A percentile compares a stretch with the other conserved stretches of the same genome.
Evolutionary conservation across 2,329 filamentous ascomycete genomes (phyloP).

Genomic region (Cladorrhinum sp.): DNA sequence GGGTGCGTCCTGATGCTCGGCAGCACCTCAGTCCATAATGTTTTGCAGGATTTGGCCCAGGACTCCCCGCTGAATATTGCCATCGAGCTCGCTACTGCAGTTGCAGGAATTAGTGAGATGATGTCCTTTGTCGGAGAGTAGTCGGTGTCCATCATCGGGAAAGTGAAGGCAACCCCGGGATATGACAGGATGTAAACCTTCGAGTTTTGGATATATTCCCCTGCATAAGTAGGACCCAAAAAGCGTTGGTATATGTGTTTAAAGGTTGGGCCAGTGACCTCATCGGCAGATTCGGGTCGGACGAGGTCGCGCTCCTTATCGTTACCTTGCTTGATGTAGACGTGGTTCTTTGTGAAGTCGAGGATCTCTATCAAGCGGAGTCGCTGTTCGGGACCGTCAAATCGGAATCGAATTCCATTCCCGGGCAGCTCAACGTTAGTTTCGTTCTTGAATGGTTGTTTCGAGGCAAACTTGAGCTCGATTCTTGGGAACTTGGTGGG

Average conservation of each 20-base stretch:
- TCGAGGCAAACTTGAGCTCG: constrained; percentile 76
- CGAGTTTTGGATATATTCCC: constrained; percentile 76
- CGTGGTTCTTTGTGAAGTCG: constrained; percentile 81
- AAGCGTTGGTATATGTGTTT: constrained; percentile 87
- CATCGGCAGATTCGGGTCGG: constrained; percentile 50
- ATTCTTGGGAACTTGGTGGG: constrained; percentile 79
- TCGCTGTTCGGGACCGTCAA: constrained; percentile 90
- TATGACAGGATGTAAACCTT: constrained; percentile 83
- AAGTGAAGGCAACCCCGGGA: constrained; percentile 90
- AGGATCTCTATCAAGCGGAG: constrained; percentile 86
- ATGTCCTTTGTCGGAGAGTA: constrained; percentile 79
- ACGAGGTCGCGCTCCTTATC: constrained; percentile 69
- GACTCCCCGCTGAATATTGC: constrained; percentile 87
- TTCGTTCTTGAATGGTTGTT: constrained; percentile 70
- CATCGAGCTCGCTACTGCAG: constrained; percentile 77
- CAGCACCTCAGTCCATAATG: constrained; percentile 71
- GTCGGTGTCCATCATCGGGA: constrained; percentile 69
- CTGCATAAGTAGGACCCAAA: constrained; percentile 90
- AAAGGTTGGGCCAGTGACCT: constrained; percentile 66
- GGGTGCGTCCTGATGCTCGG: constrained; percentile 71
- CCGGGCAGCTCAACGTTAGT: constrained; percentile 72
- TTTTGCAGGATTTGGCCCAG: constrained; percentile 78
- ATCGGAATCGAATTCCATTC: constrained; percentile 86
- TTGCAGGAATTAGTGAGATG: constrained; percentile 78
- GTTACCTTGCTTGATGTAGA: constrained; percentile 70